A percentile compares a stretch with the other conserved stretches of the same genome.
phyloP scores from a whole-genome alignment of 169 alveolate genomes.

The Cryptosporidium sp. region DNA sequence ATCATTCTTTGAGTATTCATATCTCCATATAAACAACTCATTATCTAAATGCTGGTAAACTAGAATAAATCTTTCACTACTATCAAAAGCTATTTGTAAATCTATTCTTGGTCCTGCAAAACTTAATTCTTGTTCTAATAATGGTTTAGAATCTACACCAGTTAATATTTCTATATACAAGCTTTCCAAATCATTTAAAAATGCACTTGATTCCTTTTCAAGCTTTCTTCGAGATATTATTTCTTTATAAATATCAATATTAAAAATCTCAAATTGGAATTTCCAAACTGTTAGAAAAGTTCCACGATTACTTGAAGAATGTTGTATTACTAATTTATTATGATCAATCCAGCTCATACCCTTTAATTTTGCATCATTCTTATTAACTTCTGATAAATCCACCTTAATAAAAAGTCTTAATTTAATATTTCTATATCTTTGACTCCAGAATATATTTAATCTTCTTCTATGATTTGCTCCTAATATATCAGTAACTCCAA shows the following conservation, averaged over 20 bases:
- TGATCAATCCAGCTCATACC: constrained; percentile 28
- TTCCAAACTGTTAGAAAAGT: constrained; percentile 53
- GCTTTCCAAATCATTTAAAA: not conserved
- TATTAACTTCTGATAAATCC: not conserved
- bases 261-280: constrained; percentile 28
- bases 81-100: constrained; percentile 5
- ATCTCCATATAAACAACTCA: constrained; percentile 56
- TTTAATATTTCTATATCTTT: constrained; percentile 10
- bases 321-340: constrained; percentile 3
- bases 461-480: constrained; percentile 48
- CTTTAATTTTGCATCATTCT: not conserved
- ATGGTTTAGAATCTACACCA: constrained; percentile 19
- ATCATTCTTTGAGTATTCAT: constrained; percentile 7
- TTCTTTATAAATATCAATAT: constrained; percentile 48
- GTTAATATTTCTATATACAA: not conserved
- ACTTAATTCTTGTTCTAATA: constrained; percentile 9
- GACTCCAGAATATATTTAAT: constrained; percentile 31
- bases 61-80: constrained; percentile 44
- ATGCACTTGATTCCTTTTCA: not conserved
- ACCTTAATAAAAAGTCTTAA: not conserved
- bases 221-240: constrained; percentile 23
- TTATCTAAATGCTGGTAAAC: constrained; percentile 6
- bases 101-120: constrained; percentile 1
- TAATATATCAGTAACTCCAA: constrained; percentile 21
- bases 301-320: not conserved